Evolutionary conservation across 1,284 basidiomycete species (phyloP).

Genomic region (Boletus calvinii): DNA sequence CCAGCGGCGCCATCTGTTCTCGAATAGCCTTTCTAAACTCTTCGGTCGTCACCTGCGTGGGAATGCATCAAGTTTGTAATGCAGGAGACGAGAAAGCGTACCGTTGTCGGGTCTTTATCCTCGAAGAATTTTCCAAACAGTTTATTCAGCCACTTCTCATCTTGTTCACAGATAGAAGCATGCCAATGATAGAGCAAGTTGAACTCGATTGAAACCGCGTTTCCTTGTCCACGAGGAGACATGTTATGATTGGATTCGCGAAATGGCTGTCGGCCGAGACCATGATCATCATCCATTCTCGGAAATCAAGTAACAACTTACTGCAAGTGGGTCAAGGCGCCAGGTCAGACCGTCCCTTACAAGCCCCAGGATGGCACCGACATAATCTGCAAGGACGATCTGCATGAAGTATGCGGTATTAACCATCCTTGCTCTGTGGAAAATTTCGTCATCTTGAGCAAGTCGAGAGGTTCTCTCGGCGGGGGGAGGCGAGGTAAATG

Average conservation of each 20-base stretch:
- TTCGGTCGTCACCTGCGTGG: slow-evolving; percentile 39
- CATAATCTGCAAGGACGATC: slow-evolving; percentile 64
- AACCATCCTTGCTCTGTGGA: slow-evolving; percentile 70
- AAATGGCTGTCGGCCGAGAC: slow-evolving; percentile 16
- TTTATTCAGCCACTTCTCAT: slow-evolving; percentile 59
- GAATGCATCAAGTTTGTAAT: slow-evolving; percentile 9
- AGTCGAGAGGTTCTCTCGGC: slow-evolving; percentile 32
- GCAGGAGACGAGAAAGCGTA: slow-evolving; percentile 20
- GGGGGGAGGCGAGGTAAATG: slow-evolving; percentile 31
- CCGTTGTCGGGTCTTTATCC: slow-evolving; percentile 40
- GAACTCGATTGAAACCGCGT: slow-evolving; percentile 72
- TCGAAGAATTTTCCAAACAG: slow-evolving; percentile 48
- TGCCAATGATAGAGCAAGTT: slow-evolving; percentile 79
- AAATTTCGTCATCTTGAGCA: slow-evolving; percentile 71
- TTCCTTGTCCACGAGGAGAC: slow-evolving; percentile 66
- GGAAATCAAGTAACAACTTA: slow-evolving; percentile 22
- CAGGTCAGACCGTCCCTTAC: slow-evolving; percentile 45
- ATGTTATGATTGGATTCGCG: slow-evolving; percentile 25
- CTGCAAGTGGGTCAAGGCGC: slow-evolving; percentile 48
- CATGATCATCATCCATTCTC: not conserved
- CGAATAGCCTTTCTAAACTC: slow-evolving; percentile 45
- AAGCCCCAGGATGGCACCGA: slow-evolving; percentile 56
- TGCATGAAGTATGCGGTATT: slow-evolving; percentile 76
- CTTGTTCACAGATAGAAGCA: slow-evolving; percentile 57
- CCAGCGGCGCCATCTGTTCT: slow-evolving; percentile 36